Conservation (phyloP, 2,329 filamentous ascomycete genomes). For the Stagonosporopsis rhizophila region DNA sequence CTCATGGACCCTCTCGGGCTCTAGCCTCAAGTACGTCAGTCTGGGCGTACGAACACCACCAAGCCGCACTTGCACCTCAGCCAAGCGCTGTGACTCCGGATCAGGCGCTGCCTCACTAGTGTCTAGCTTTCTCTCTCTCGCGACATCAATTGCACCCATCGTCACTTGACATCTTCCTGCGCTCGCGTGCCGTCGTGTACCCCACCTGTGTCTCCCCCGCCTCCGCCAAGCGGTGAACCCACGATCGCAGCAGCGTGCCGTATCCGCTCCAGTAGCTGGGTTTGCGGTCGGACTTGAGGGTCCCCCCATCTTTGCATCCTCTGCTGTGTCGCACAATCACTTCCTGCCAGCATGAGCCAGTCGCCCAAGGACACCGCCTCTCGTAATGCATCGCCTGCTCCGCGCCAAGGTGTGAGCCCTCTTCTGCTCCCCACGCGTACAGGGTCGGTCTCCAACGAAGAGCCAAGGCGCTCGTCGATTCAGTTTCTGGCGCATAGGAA, state of each 20-base stretch:
- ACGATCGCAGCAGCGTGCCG: slow-evolving; percentile 32
- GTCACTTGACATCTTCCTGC: neutral
- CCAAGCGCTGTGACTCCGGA: slow-evolving; percentile 34
- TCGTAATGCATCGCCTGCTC: slow-evolving; percentile 38
- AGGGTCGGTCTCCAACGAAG: slow-evolving; percentile 32
- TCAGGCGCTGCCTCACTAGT: slow-evolving; percentile 20
- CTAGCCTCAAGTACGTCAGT: slow-evolving; percentile 12
- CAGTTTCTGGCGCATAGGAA: slow-evolving; percentile 48
- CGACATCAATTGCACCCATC: slow-evolving; percentile 4
- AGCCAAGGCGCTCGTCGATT: slow-evolving; percentile 47
- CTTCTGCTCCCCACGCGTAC: slow-evolving; percentile 31
- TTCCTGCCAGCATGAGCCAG: slow-evolving; percentile 36
- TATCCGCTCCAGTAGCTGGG: slow-evolving; percentile 35
- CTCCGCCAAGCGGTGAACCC: slow-evolving; percentile 30
- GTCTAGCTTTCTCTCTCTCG: neutral
- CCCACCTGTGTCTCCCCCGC: slow-evolving; percentile 33
- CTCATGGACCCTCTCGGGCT: slow-evolving; percentile 2
- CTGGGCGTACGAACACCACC: slow-evolving; percentile 9
- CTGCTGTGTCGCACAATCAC: slow-evolving; percentile 1
- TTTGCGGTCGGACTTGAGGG: neutral
- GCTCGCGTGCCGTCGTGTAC: slow-evolving; percentile 9
- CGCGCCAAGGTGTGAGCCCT: slow-evolving; percentile 34
- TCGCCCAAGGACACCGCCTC: slow-evolving; percentile 37
- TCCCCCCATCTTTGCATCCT: neutral
- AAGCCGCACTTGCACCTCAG: slow-evolving; percentile 15